Evolutionary conservation across 148 eudicot species (phyloP).

Genomic region (Gaultheria prostrata): DNA sequence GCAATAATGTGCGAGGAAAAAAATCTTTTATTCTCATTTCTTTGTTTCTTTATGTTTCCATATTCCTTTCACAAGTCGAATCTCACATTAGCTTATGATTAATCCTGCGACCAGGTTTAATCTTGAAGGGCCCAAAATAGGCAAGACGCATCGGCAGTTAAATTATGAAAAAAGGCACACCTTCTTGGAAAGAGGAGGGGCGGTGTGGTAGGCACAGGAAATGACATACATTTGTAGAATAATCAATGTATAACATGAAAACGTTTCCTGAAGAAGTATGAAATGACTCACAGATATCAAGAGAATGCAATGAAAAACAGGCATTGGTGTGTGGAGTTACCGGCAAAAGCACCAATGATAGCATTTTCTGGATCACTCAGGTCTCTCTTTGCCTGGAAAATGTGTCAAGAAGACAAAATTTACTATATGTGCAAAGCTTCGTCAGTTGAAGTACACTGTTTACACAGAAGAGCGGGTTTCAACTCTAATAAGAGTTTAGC

Average conservation of each 20-base stretch:
- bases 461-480: neutral
- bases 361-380: conserved; percentile 97
- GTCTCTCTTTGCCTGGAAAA: conserved; percentile 78
- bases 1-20: neutral
- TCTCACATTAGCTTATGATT: neutral
- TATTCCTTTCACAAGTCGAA: neutral
- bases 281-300: neutral
- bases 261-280: neutral
- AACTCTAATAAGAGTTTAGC: neutral
- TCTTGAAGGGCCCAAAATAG: neutral
- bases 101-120: neutral
- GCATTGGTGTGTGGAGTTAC: conserved; percentile 29
- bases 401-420: conserved; percentile 1
- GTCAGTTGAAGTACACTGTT: neutral
- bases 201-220: neutral
- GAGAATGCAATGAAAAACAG: neutral
- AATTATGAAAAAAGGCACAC: neutral
- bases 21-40: too few relatives aligned
- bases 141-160: neutral
- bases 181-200: neutral
- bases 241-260: neutral
- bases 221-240: neutral
- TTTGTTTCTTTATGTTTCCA: neutral
- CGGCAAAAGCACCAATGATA: conserved; percentile 87
- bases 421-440: neutral